Evolutionary conservation across 225 moss, liverwort and hornwort genomes (phyloP), one percentile per base, ranked within the genome.

Genomic region (Physcomitrium patens): DNA sequence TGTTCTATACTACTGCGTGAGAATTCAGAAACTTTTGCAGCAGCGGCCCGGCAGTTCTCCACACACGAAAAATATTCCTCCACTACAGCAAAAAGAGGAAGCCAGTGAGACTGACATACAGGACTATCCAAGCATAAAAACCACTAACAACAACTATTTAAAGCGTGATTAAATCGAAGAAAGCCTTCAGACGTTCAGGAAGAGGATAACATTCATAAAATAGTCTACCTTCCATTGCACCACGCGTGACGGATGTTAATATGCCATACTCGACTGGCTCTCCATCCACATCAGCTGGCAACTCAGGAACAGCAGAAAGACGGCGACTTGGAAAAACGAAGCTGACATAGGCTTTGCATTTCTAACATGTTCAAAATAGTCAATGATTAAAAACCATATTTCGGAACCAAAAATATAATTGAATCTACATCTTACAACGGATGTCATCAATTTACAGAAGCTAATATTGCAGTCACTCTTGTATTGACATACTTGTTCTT

Each of bases 251-350:
- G 75, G 77, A 99, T 16, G 99, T 91, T 62, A 95, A 54, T 19
- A 95, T 72, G 22, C 90, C 88, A 84, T 93, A 80, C 64, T 99
- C 87, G 4, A 82, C 71, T 53, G 89, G 80, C 79, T 99, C 95
- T 77, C 83, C 93, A 69, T 87, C 91, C 55, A 90, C 89, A 56
- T 82, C 79, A 44, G 81, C 79, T 56, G 95, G 93, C 68, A 92
- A 64, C 76, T 78, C 88, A 76, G 91, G 71, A 51, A 95, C 84
- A 60, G 84, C 81, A 46, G 93, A 93, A 78, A 84, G 88, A 12
- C 93, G 90, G 20, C 83, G 87, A 84, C 80, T 91, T 78, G 93
- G 90, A 78, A 95, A 95, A 37, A 91, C 95, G 28, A 99, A 76
- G 81, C 90, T 95, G 75, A 89, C 81, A 58, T 84, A 83, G 13